Evolutionary conservation across 192 early-diverging fungal species (phyloP).

Genomic region (Geranomyces variabilis): DNA sequence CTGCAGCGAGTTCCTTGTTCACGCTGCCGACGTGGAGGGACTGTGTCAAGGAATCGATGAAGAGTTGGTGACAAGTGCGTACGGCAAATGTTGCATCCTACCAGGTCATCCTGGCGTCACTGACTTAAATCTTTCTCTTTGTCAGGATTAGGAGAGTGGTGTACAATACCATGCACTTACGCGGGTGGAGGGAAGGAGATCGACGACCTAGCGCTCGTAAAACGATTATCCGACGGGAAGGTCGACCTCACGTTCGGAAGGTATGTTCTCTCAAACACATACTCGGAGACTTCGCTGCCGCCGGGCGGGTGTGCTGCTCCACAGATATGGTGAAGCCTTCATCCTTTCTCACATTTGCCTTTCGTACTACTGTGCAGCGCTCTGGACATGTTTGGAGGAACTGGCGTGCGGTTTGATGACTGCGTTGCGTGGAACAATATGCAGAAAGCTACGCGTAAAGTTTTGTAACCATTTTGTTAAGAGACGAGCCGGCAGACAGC

Average conservation of each 20-base stretch:
- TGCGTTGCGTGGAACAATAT: conserved; percentile 48
- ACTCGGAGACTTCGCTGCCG: no score
- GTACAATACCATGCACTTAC: conserved; percentile 88
- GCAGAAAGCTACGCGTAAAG: no score
- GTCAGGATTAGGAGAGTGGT: conserved; percentile 78
- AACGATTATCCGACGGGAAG: conserved; percentile 73
- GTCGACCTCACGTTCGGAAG: conserved; percentile 95
- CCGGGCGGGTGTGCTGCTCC: no score
- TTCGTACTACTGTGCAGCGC: conserved; percentile 61
- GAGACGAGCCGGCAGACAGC: no score
- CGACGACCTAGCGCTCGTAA: conserved; percentile 78
- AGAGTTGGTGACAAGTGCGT: conserved; percentile 74
- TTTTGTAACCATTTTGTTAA: no score
- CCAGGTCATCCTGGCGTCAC: not conserved
- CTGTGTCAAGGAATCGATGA: conserved; percentile 92
- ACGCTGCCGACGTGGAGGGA: conserved; percentile 98
- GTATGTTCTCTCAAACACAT: conserved; percentile 46
- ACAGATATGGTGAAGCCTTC: no score
- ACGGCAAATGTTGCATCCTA: not conserved
- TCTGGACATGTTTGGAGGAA: conserved; percentile 96
- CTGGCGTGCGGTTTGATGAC: conserved; percentile 76
- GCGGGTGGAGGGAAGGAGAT: conserved; percentile 85
- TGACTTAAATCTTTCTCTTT: not conserved
- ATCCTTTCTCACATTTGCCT: not conserved
- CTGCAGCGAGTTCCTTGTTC: conserved; percentile 87